Conservation (phyloP, 768 basidiomycete species). For the Agaricus subrufescens region DNA sequence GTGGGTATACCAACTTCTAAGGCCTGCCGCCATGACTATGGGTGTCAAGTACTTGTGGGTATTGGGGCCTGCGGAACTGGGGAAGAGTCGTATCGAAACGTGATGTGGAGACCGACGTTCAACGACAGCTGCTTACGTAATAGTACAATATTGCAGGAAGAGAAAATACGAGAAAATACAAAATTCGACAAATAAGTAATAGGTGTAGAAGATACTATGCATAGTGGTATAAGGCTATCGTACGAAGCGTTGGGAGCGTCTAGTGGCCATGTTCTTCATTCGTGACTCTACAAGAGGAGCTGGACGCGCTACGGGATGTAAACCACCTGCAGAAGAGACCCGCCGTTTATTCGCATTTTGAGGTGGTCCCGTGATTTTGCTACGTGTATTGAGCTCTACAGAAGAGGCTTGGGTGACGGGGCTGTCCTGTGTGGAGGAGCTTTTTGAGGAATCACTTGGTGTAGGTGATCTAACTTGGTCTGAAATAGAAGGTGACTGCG, state of each 20-base stretch:
- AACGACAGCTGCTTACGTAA: not conserved
- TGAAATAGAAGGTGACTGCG: not conserved
- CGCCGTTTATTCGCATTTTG: not conserved
- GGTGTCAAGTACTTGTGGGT: not conserved
- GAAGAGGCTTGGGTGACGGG: slow-evolving; percentile 1
- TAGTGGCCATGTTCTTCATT: not conserved
- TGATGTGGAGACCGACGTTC: not conserved
- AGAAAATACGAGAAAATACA: not conserved
- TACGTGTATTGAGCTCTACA: not conserved
- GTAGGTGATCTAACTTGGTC: slow-evolving; percentile 3
- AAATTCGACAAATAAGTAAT: not conserved
- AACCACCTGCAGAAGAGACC: not conserved
- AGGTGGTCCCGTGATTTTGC: not conserved
- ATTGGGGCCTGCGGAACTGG: not conserved
- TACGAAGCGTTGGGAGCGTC: slow-evolving; percentile 7
- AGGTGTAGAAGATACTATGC: not conserved
- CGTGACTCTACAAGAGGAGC: slow-evolving; percentile 28
- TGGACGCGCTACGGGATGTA: not conserved
- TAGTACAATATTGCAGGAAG: not conserved
- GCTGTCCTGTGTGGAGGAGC: slow-evolving; percentile 1
- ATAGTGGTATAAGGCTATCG: slow-evolving; percentile 6
- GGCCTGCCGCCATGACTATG: slow-evolving; percentile 55
- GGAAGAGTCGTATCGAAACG: not conserved
- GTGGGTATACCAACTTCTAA: slow-evolving; percentile 54
- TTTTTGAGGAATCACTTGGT: slow-evolving; percentile 1